These are phyloP conservation scores for Eucalyptus cloeziana DNA, from an alignment of 345 rosid species.

Conservation along the genomic window DNA sequence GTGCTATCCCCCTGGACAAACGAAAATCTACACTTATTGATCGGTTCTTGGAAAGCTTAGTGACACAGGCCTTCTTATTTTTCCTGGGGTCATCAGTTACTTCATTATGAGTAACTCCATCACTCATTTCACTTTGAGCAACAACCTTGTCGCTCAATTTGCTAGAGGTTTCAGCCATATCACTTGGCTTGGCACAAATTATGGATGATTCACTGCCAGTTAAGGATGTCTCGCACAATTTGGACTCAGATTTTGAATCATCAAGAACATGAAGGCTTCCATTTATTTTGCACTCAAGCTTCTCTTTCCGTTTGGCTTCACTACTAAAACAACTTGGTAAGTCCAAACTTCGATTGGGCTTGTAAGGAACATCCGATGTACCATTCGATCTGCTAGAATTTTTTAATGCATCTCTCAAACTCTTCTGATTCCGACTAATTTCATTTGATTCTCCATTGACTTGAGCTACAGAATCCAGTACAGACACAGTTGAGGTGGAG, in stretches of 20 bases:
- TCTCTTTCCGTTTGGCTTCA: conserved; percentile 21
- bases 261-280: conserved; percentile 14
- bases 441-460: conserved; percentile 24
- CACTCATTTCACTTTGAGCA: conserved; percentile 15
- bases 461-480: conserved; percentile 19
- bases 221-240: conserved; percentile 9
- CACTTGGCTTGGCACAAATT: conserved; percentile 20
- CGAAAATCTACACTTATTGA: conserved; percentile 91
- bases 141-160: conserved; percentile 22
- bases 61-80: conserved; percentile 44
- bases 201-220: conserved; percentile 19
- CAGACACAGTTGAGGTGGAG: conserved; percentile 7
- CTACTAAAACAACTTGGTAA: conserved; percentile 10
- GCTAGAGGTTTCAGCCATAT: conserved; percentile 24
- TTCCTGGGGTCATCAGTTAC: conserved; percentile 29
- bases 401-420: conserved; percentile 5
- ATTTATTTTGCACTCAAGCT: conserved; percentile 17
- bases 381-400: conserved; percentile 9
- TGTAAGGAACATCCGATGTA: conserved; percentile 13
- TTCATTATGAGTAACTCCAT: conserved; percentile 21
- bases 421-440: neutral
- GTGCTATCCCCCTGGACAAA: conserved; percentile 93
- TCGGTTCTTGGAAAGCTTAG: conserved; percentile 57
- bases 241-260: conserved; percentile 19
- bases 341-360: conserved; percentile 15